Evolutionary conservation across 345 rosid genomes (phyloP), one percentile per base, ranked within the genome.

Genomic region (Conringia planisiliqua): DNA sequence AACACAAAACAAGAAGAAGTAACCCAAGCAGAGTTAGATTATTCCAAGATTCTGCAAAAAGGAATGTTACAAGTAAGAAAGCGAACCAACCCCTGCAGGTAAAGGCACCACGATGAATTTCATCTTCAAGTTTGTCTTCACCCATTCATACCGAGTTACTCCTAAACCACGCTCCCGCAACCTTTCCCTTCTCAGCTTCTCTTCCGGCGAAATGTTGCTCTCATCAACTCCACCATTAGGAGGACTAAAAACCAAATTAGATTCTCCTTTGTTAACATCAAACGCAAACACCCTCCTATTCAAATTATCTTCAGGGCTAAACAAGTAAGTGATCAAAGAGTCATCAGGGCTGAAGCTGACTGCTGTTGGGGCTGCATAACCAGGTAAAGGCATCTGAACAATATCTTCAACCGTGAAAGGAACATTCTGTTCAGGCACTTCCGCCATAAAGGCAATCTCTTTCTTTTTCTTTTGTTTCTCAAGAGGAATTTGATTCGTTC

Each of bases 211-310:
- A 57, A 95, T 90, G 66, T 91, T 95, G 43, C 83, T 85, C 85
- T 95, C 99, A 29, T 91, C 93, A 26, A 95, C 89, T 29, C 97
- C 99, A 65, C 97, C 97, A 83, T 87, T 85, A 13, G 95, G 92
- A 27, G 99, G 97, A 73, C 83, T 81, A 70, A 95, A 95, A 50
- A 87, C 54, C 79, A 91, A 62, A 43, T 75, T 86, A 48, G 90
- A 86, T 62, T 85, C 90, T 51, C 86, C 71, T 65, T 80, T 84
- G 81, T 80, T 84, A 32, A 85, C 84, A 81, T 91, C 90, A 68
- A 87, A 85, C 1, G 84, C 79, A 18, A 84, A 95, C 48, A 95
- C 91, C 69, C 83, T 87, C 71, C 89, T 87, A 73, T 67, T 86
- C 83, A 94, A 77, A 59, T 82, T 86, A 62, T 84, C 85, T 68